A percentile compares a stretch with the other conserved stretches of the same genome.
Conservation (phyloP, 495 filamentous ascomycete species). For the Astrothelium subdiscretum region DNA sequence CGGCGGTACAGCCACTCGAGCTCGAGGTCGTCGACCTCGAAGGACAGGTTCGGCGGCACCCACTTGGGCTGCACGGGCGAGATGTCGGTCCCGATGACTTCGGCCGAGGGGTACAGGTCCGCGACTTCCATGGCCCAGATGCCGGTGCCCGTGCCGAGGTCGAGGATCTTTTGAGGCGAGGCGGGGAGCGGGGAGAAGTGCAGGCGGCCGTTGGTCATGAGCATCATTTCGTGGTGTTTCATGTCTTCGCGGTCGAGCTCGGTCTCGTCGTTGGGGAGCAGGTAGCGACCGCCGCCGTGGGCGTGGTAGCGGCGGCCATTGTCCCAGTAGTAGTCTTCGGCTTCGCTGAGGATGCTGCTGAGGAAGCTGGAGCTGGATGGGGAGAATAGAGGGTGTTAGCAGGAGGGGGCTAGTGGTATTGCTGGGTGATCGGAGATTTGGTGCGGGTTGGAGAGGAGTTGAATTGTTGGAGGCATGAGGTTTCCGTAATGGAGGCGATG, state of each 20-base stretch:
- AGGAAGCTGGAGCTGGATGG: neutral
- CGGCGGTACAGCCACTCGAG: constrained; percentile 41
- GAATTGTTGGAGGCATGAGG: neutral
- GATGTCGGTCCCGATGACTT: constrained; percentile 24
- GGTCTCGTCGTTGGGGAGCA: constrained; percentile 7
- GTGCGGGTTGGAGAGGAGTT: neutral
- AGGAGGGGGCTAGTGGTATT: neutral
- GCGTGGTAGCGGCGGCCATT: constrained; percentile 6
- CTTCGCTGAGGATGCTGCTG: neutral
- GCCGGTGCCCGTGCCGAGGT: constrained; percentile 56
- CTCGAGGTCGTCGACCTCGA: constrained; percentile 44
- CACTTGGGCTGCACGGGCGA: constrained; percentile 26
- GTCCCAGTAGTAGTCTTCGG: constrained; percentile 3
- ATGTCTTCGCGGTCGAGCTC: constrained; percentile 11
- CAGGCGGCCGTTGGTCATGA: constrained; percentile 27
- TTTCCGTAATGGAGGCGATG: neutral
- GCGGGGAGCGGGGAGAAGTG: constrained; percentile 49
- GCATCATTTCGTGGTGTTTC: constrained; percentile 10
- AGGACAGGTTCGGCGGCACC: constrained; percentile 39
- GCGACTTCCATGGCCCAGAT: constrained; percentile 52
- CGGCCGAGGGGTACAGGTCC: constrained; percentile 6
- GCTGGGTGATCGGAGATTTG: neutral
- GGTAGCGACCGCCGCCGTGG: neutral
- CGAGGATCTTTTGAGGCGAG: constrained; percentile 37
- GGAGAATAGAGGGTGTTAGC: too few relatives aligned